Conservation (phyloP, 305 asterid genomes). For the Fraxinus greggii region DNA sequence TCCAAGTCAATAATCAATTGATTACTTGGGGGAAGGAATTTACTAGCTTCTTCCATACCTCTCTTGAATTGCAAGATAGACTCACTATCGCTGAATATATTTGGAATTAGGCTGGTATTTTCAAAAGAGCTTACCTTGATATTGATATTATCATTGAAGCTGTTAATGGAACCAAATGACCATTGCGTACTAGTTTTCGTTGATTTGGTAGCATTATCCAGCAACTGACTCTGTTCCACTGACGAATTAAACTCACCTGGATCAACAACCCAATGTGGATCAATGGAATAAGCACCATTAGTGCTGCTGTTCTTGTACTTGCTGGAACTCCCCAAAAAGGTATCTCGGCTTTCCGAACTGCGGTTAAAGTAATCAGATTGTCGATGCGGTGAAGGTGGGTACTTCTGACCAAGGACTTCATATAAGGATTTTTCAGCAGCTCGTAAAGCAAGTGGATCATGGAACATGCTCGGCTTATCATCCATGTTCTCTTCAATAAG, state of each 20-base stretch:
- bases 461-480: constrained; percentile 69
- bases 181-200: constrained; percentile 30
- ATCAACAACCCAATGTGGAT: constrained; percentile 58
- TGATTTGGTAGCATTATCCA: constrained; percentile 36
- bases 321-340: constrained; percentile 47
- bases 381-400: constrained; percentile 53
- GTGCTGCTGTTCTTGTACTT: constrained; percentile 49
- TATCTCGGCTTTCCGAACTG: constrained; percentile 54
- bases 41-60: constrained; percentile 93
- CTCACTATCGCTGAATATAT: constrained; percentile 62
- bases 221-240: constrained; percentile 30
- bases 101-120: constrained; percentile 36
- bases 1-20: constrained; percentile 71
- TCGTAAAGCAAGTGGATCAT: constrained; percentile 73
- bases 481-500: constrained; percentile 51
- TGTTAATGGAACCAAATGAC: constrained; percentile 23
- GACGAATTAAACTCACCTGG: constrained; percentile 45
- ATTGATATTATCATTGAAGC: constrained; percentile 24
- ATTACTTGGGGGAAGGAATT: constrained; percentile 65
- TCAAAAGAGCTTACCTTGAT: constrained; percentile 33
- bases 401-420: constrained; percentile 65
- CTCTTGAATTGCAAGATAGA: constrained; percentile 74
- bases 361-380: constrained; percentile 25
- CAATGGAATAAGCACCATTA: constrained; percentile 42
- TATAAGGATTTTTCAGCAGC: constrained; percentile 79